Base-by-base conservation (phyloP, 2,329 filamentous ascomycete genomes). In the Dactylonectria macrodidyma region DNA sequence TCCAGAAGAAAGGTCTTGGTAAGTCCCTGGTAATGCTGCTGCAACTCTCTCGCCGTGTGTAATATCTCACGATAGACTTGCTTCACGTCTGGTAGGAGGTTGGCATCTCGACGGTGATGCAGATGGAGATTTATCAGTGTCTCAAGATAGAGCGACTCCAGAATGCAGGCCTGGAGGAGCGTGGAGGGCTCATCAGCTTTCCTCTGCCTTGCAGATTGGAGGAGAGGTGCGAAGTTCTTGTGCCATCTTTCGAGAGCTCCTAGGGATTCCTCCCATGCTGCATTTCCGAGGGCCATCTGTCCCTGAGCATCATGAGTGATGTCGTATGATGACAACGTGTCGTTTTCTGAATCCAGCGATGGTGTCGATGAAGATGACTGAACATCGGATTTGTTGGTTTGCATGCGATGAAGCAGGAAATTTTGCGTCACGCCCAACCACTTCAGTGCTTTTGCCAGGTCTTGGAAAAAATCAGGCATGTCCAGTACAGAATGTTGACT, bases 401-500 rank as follows among this genome's bases (percentile, higher is more conserved):
- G 51, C 0, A 48, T 38, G 11, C 65, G 71, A 2, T 71, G 65
- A 1, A 52, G 55, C 0, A 75, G 12, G 14, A 72, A 57, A 16
- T 75, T 65, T 9, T 75, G 73, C 2, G 64, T 50, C 4, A 67
- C 61, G 11, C 72, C 71, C 72, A 69, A 75, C 73, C 73, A 75
- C 12, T 30, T 59, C 2, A 72, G 33, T 2, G 71, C 72, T 16
- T 73, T 38, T 0, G 59, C 34, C 19, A 73, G 51, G 44, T 75
- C 72, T 12, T 50, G 46, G 19, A 75, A 75, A 5, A 52, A 70
- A 11, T 48, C 36, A 2, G 73, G 73, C 41, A 75, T 62, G 0
- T 75, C 72, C 7, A 46, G 5, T 2, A 75, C 16, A 2, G 50
- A 46, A 47, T 73, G 60, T 9, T 62, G 64, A 12, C 73, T 67